These are phyloP conservation scores for Colletotrichum sp. DNA, from an alignment of 2,329 filamentous ascomycete species.

Conservation along the genomic window DNA sequence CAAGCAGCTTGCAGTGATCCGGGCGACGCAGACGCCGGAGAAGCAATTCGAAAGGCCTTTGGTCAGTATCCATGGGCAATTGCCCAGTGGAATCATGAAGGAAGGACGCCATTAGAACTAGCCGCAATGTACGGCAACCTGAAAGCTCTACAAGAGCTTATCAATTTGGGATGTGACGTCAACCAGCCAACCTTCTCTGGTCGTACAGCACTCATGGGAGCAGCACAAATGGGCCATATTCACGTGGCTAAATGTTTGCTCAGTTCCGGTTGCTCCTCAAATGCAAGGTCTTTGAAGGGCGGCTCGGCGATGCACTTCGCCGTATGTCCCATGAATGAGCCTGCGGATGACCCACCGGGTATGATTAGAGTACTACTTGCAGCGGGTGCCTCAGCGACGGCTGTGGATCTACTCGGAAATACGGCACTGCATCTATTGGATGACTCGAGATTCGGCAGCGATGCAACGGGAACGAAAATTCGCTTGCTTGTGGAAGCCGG, in stretches of 20 bases:
- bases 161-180: background rate
- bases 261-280: background rate
- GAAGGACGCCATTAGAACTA: background rate
- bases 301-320: background rate
- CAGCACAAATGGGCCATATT: background rate
- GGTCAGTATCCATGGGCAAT: background rate
- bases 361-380: background rate
- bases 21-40: background rate
- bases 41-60: background rate
- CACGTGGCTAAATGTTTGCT: background rate
- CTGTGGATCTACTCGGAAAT: fast-evolving
- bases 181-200: background rate
- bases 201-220: background rate
- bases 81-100: background rate
- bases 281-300: fast-evolving
- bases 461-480: background rate
- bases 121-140: background rate
- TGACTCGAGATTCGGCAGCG: fast-evolving
- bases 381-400: background rate
- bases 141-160: background rate
- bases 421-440: background rate
- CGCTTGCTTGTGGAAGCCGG: background rate
- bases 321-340: background rate
- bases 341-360: background rate
- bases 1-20: too few relatives aligned